These are phyloP conservation scores for Paspalum vaginatum DNA, from an alignment of 176 grass and related monocot species.

Conservation along the genomic window DNA sequence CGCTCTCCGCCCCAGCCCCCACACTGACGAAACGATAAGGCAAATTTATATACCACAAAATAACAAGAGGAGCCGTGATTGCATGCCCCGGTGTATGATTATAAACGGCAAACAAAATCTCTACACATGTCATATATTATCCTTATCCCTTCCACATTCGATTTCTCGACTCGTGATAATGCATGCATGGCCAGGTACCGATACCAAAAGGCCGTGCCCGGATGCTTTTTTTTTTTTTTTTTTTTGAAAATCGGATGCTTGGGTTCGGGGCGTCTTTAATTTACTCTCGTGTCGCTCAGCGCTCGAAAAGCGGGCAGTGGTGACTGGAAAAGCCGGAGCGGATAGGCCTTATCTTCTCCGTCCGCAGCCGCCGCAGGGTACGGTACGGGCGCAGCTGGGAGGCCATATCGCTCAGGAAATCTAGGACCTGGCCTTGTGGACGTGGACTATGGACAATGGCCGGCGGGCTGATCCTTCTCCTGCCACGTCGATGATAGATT, in stretches of 20 bases:
- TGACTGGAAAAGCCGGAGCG: background rate
- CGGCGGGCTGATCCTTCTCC: background rate
- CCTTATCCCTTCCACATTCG: background rate
- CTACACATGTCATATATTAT: background rate
- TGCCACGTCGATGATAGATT: no score
- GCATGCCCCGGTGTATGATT: background rate
- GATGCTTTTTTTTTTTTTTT: no score
- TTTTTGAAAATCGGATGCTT: no score
- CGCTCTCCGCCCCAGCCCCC: no score
- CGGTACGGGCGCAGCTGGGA: no score
- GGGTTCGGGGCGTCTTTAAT: no score
- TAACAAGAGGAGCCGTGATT: background rate
- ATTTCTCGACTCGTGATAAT: no score
- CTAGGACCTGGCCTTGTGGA: background rate
- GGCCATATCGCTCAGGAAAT: background rate
- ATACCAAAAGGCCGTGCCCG: no score
- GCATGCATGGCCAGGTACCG: no score
- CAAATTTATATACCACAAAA: background rate
- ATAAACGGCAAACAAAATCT: slow-evolving; percentile 2
- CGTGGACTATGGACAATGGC: background rate
- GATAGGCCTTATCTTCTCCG: slow-evolving; percentile 15
- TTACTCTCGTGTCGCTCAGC: background rate
- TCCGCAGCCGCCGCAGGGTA: background rate
- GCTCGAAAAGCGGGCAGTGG: background rate
- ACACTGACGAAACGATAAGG: background rate